Conservation (phyloP, 495 filamentous ascomycete species). For the Penicillium nucicola region DNA sequence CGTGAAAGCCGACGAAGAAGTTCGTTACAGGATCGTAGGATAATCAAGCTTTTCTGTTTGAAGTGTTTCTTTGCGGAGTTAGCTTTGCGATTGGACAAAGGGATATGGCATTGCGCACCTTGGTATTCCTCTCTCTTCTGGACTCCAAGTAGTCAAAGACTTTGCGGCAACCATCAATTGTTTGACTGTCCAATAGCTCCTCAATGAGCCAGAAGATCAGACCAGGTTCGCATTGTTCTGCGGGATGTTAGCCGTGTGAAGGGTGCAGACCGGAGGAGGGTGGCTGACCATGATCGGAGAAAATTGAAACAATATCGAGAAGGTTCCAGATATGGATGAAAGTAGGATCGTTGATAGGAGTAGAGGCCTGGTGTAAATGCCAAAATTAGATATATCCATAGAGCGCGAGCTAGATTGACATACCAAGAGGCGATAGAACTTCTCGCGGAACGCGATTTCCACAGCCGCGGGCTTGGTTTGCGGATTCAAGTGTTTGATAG, state of each 20-base stretch:
- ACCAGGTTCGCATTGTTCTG: constrained; percentile 79
- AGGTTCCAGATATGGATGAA: constrained; percentile 90
- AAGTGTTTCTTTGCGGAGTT: constrained; percentile 60
- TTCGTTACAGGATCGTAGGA: constrained; percentile 92
- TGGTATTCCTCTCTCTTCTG: constrained; percentile 78
- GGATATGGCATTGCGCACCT: constrained; percentile 36
- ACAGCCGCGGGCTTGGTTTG: constrained; percentile 61
- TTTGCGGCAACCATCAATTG: constrained; percentile 81
- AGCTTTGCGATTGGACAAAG: background rate
- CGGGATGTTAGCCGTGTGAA: constrained; percentile 19
- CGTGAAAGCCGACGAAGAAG: constrained; percentile 85
- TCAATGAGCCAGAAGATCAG: constrained; percentile 88
- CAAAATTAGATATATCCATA: constrained; percentile 12
- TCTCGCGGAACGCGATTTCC: constrained; percentile 73
- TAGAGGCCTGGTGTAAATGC: constrained; percentile 51
- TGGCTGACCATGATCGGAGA: constrained; percentile 70
- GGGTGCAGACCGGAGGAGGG: background rate
- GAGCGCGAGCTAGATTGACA: constrained; percentile 16
- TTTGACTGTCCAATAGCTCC: constrained; percentile 93
- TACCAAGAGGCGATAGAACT: constrained; percentile 74
- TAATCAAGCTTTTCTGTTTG: constrained; percentile 79
- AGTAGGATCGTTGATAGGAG: constrained; percentile 64
- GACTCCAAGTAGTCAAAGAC: constrained; percentile 95
- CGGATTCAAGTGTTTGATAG: constrained; percentile 24
- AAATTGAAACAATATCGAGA: constrained; percentile 81